A percentile compares a stretch with the other conserved stretches of the same genome.
These are phyloP conservation scores for Alternaria sp. DNA, from an alignment of 2,329 filamentous ascomycete species.

Conservation along the genomic window DNA sequence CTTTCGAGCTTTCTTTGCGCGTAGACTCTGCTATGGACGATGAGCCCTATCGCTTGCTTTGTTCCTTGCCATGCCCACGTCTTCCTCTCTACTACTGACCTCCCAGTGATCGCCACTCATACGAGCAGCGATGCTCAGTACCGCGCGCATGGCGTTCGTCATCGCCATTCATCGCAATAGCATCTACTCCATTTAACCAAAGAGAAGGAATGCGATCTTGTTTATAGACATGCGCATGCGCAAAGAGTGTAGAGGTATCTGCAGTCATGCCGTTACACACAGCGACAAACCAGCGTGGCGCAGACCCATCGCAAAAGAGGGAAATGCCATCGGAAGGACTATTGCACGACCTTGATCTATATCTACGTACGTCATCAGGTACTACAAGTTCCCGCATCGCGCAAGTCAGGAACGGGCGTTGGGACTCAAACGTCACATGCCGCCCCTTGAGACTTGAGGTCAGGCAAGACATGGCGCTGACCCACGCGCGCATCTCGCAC, in stretches of 20 bases:
- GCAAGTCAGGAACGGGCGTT: slow-evolving; percentile 3
- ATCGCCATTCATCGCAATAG: background rate
- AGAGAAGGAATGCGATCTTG: background rate
- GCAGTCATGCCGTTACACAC: background rate
- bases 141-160: background rate
- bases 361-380: slow-evolving; percentile 5
- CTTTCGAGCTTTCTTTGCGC: background rate
- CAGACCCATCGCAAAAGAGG: background rate
- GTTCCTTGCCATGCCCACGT: background rate
- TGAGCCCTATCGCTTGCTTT: background rate
- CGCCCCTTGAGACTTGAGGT: slow-evolving; percentile 26
- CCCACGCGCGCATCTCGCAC: slow-evolving; percentile 34
- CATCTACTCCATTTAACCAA: background rate
- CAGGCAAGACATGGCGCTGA: slow-evolving; percentile 40
- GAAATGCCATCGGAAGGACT: background rate
- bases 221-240: background rate
- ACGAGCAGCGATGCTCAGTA: background rate
- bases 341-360: background rate
- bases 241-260: background rate
- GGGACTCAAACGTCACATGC: slow-evolving; percentile 30
- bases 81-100: background rate
- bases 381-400: background rate
- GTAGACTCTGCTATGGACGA: background rate
- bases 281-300: background rate
- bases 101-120: background rate